Evolutionary conservation across 2,329 filamentous ascomycete genomes (phyloP).

Genomic region (Botrytis elliptica): DNA sequence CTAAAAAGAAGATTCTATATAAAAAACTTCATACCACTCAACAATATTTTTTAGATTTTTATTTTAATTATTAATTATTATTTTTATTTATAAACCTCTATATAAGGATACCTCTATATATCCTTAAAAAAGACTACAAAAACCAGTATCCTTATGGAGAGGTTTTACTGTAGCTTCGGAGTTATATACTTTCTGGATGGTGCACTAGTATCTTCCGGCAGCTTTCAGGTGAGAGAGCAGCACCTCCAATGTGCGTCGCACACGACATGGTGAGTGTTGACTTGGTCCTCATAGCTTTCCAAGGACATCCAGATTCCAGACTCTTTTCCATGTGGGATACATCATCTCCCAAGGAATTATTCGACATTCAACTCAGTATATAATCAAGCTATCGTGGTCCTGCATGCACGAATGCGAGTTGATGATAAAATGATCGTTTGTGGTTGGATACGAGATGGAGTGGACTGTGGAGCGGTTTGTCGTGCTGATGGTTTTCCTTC

Average conservation of each 20-base stretch:
- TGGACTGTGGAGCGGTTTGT: background rate
- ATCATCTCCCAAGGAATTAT: background rate
- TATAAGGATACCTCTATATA: no score
- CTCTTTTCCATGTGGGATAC: no score
- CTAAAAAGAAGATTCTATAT: no score
- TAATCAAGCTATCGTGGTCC: background rate
- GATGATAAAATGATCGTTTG: background rate
- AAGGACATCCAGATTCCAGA: background rate
- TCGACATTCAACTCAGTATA: background rate
- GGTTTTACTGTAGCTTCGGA: background rate
- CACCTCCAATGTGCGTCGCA: background rate
- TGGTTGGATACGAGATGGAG: background rate
- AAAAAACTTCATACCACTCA: no score
- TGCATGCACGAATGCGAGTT: background rate
- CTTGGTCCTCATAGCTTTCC: background rate
- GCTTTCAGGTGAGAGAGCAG: background rate
- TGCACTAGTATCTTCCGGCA: background rate
- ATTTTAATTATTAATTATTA: no score
- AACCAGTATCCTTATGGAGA: no score
- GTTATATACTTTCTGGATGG: background rate
- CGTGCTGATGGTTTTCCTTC: background rate
- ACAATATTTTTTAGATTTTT: no score
- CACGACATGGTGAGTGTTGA: background rate
- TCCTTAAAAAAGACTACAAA: no score
- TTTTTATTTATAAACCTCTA: no score